phyloP scores from a whole-genome alignment of 2,329 filamentous ascomycete species.

The Lachnum nothofagi region DNA sequence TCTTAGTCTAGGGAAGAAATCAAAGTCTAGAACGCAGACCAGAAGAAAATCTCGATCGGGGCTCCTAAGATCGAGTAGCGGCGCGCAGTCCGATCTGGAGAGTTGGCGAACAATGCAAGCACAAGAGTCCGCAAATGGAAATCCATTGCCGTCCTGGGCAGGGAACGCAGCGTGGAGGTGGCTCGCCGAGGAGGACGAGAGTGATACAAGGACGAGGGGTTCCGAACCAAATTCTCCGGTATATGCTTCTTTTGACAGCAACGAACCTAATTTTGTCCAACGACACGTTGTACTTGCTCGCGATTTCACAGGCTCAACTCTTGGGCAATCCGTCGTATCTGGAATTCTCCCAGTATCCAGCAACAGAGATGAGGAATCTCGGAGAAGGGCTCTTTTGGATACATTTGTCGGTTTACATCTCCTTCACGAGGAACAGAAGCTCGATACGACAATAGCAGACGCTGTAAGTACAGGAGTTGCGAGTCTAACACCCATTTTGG shows the following conservation, averaged over 20 bases:
- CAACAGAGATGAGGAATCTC: conserved; percentile 48
- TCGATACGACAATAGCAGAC: conserved; percentile 57
- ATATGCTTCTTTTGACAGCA: conserved; percentile 33
- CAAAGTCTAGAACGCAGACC: conserved; percentile 34
- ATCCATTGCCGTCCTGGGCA: conserved; percentile 49
- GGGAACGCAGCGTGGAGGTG: conserved; percentile 65
- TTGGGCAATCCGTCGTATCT: conserved; percentile 50
- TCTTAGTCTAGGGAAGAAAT: conserved; percentile 49
- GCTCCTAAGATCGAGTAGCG: conserved; percentile 46
- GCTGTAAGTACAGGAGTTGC: conserved; percentile 40
- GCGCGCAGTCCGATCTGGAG: conserved; percentile 34
- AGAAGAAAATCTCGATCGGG: conserved; percentile 36
- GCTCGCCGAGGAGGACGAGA: conserved; percentile 56
- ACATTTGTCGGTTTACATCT: conserved; percentile 76
- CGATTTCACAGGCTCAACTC: conserved; percentile 57
- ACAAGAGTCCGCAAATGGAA: conserved; percentile 35
- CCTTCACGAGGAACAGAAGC: conserved; percentile 82
- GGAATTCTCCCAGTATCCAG: conserved; percentile 63
- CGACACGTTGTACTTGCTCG: conserved; percentile 54
- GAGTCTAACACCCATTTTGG: conserved; percentile 66
- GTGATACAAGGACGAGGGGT: background rate
- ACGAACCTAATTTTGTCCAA: conserved; percentile 49
- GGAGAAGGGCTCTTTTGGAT: conserved; percentile 58
- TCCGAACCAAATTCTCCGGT: conserved; percentile 9
- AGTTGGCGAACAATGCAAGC: conserved; percentile 45